These are phyloP conservation scores for Boletales sp. DNA, from an alignment of 768 basidiomycete genomes.

Conservation along the genomic window DNA sequence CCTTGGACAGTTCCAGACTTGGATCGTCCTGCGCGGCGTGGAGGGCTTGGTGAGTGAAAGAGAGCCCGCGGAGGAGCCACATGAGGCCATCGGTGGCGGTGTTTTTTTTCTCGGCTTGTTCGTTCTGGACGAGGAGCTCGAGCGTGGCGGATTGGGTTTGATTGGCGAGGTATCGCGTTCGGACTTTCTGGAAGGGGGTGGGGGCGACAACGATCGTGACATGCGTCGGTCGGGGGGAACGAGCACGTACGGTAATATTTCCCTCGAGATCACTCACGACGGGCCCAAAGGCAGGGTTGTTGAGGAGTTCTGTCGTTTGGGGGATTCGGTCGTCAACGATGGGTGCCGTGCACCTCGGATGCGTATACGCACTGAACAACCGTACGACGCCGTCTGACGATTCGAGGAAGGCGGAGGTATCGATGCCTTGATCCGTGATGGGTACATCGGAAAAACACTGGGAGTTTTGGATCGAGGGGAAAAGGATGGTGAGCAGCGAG, in stretches of 20 bases:
- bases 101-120: constrained; percentile 83
- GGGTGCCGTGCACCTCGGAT: background rate
- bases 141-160: constrained; percentile 71
- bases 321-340: too few species aligned
- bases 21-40: constrained; percentile 66
- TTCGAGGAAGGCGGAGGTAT: constrained; percentile 84
- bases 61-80: constrained; percentile 90
- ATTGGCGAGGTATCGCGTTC: constrained; percentile 67
- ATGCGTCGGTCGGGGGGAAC: background rate
- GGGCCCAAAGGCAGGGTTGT: constrained; percentile 59
- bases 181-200: constrained; percentile 70
- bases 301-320: constrained; percentile 19
- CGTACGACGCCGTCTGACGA: constrained; percentile 86
- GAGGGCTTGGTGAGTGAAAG: constrained; percentile 85
- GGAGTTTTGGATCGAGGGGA: background rate
- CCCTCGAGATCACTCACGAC: constrained; percentile 88
- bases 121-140: constrained; percentile 78
- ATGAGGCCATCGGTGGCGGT: constrained; percentile 87
- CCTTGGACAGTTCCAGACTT: constrained; percentile 48
- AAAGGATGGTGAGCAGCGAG: background rate
- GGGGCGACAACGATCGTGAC: background rate
- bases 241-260: constrained; percentile 74
- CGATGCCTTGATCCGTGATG: constrained; percentile 80
- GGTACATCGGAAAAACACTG: constrained; percentile 95
- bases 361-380: constrained; percentile 69